These are phyloP conservation scores for Ceratocystis alfenasii DNA, from an alignment of 2,329 filamentous ascomycete species.

Conservation along the genomic window DNA sequence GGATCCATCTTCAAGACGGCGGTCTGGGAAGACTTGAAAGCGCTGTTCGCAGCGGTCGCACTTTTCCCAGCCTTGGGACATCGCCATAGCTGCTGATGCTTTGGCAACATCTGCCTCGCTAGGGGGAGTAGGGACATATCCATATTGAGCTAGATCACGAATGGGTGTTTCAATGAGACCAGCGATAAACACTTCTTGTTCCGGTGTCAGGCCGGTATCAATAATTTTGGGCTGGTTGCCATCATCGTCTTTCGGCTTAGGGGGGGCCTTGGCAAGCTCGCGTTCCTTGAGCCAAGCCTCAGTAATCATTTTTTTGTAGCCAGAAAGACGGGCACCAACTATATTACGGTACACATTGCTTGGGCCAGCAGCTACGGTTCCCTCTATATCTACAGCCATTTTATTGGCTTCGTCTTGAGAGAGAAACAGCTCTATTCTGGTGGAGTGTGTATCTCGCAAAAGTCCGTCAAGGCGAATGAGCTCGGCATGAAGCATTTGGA, in stretches of 20 bases:
- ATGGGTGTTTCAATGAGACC: slow-evolving; percentile 53
- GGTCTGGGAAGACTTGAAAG: slow-evolving; percentile 85
- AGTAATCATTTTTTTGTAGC: slow-evolving; percentile 61
- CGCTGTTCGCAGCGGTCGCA: slow-evolving; percentile 78
- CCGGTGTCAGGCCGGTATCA: slow-evolving; percentile 54
- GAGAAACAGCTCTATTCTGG: slow-evolving; percentile 36
- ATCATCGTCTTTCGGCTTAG: slow-evolving; percentile 7
- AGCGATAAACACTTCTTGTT: slow-evolving; percentile 58
- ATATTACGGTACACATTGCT: slow-evolving; percentile 66
- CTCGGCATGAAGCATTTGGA: slow-evolving; percentile 18
- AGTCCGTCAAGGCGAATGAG: slow-evolving; percentile 17
- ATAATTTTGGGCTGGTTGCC: slow-evolving; percentile 37
- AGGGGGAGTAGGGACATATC: slow-evolving; percentile 63
- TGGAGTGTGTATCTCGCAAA: slow-evolving; percentile 15
- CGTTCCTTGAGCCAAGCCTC: slow-evolving; percentile 46
- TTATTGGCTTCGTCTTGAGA: slow-evolving; percentile 56
- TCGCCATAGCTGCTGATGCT: slow-evolving; percentile 52
- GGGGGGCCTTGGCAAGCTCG: slow-evolving; percentile 16
- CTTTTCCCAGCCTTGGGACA: slow-evolving; percentile 66
- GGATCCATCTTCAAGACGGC: slow-evolving; percentile 62
- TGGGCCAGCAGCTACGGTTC: slow-evolving; percentile 56
- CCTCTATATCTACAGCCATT: slow-evolving; percentile 64
- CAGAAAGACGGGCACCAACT: slow-evolving; percentile 68
- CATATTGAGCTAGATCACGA: slow-evolving; percentile 49
- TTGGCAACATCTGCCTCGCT: slow-evolving; percentile 52